Conservation (phyloP, 768 basidiomycete species). For the Neoboletus brunneissimus region DNA sequence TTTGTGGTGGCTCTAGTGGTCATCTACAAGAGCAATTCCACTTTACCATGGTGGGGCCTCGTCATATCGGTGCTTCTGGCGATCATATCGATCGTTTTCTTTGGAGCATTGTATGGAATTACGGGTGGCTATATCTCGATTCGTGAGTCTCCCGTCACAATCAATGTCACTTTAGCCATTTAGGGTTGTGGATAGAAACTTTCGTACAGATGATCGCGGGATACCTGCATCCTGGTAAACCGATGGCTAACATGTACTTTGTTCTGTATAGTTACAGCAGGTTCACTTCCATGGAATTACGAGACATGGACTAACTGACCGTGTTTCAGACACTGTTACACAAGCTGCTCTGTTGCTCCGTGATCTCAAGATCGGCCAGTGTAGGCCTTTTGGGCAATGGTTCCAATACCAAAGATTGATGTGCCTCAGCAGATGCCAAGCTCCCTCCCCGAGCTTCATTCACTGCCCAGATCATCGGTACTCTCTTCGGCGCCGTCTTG, state of each 20-base stretch:
- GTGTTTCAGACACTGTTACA: conserved; percentile 43
- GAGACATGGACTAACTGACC: conserved; percentile 39
- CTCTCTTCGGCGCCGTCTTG: conserved; percentile 49
- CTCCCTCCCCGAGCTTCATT: conserved; percentile 65
- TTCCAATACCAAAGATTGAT: conserved; percentile 37
- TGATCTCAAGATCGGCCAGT: conserved; percentile 49
- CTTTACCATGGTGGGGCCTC: conserved; percentile 59
- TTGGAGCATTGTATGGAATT: conserved; percentile 53
- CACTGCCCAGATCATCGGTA: conserved; percentile 54
- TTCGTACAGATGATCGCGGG: conserved; percentile 38
- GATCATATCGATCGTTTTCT: conserved; percentile 47
- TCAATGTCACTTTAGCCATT: background rate
- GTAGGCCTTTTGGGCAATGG: background rate
- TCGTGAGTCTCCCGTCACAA: conserved; percentile 12
- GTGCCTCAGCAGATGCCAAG: conserved; percentile 38
- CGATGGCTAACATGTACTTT: conserved; percentile 45
- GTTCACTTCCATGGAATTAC: conserved; percentile 1
- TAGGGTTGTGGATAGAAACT: conserved; percentile 13
- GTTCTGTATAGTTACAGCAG: conserved; percentile 47
- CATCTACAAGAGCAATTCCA: conserved; percentile 51
- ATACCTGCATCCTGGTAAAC: conserved; percentile 36
- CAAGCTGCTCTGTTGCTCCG: conserved; percentile 54
- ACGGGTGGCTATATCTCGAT: conserved; percentile 31
- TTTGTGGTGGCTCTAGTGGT: conserved; percentile 54
- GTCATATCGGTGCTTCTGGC: conserved; percentile 53